Evolutionary conservation across 2,329 filamentous ascomycete genomes (phyloP).

Genomic region (Cadophora malorum): DNA sequence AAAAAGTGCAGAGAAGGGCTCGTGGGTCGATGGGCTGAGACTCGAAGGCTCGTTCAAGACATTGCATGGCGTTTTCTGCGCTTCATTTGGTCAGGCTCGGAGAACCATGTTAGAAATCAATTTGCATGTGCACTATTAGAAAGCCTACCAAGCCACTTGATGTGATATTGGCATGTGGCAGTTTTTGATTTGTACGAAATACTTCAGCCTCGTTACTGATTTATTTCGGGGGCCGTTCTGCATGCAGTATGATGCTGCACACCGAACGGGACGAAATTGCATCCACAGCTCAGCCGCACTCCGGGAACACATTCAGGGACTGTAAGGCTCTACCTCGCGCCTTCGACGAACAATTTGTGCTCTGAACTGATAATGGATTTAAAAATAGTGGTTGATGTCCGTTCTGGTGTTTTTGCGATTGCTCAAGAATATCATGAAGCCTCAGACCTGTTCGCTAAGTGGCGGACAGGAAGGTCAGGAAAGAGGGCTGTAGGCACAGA

Average conservation of each 20-base stretch:
- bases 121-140: conserved; percentile 3
- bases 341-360: neutral
- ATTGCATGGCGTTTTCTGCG: neutral
- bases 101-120: neutral
- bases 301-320: neutral
- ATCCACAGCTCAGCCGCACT: conserved; percentile 16
- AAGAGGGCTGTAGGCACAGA: conserved; percentile 34
- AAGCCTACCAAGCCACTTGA: neutral
- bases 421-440: conserved; percentile 27
- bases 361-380: conserved; percentile 24
- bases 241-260: conserved; percentile 12
- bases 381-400: conserved; percentile 19
- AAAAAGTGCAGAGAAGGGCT: neutral
- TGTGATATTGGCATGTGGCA: conserved; percentile 2
- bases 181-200: conserved; percentile 6
- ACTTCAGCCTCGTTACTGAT: conserved; percentile 8
- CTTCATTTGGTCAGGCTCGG: neutral
- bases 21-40: neutral
- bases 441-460: conserved; percentile 27
- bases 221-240: conserved; percentile 15
- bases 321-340: neutral
- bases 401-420: conserved; percentile 25
- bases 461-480: conserved; percentile 24
- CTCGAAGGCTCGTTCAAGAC: neutral
- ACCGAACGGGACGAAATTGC: conserved; percentile 2